Conservation (phyloP, 2,329 filamentous ascomycete species). For the Apiospora hydei region DNA sequence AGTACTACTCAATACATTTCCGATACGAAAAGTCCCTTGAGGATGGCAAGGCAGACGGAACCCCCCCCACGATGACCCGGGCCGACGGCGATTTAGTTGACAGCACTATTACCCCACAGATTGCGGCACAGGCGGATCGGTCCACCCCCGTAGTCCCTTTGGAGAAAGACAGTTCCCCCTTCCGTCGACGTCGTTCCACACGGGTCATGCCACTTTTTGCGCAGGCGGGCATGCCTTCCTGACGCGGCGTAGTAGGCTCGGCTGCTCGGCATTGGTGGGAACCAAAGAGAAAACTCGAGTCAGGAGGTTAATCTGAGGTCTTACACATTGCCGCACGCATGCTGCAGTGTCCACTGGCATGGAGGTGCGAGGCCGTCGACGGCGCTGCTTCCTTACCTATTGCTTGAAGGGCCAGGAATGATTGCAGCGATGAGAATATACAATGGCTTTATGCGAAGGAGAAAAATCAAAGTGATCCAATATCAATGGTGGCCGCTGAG, state of each 20-base stretch:
- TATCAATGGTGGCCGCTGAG: not conserved
- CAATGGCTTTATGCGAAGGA: no score
- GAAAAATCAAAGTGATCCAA: no score
- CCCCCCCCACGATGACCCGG: not conserved
- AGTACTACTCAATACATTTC: no score
- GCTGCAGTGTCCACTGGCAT: no score
- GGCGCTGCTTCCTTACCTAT: no score
- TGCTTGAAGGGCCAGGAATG: no score
- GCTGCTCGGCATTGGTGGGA: not conserved
- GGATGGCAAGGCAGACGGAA: not conserved
- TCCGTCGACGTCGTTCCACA: not conserved
- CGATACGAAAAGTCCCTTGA: not conserved
- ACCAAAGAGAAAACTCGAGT: not conserved
- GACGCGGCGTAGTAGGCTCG: not conserved
- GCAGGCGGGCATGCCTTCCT: not conserved
- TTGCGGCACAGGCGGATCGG: not conserved
- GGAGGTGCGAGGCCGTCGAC: no score
- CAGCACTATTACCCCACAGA: not conserved
- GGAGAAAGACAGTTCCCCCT: not conserved
- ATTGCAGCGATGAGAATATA: no score
- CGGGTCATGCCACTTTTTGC: not conserved
- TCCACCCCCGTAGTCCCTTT: not conserved
- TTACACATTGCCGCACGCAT: no score
- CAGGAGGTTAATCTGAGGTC: not conserved
- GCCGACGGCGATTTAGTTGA: not conserved